Conservation (phyloP, 2,329 filamentous ascomycete genomes). For the Xylariaceae sp. region DNA sequence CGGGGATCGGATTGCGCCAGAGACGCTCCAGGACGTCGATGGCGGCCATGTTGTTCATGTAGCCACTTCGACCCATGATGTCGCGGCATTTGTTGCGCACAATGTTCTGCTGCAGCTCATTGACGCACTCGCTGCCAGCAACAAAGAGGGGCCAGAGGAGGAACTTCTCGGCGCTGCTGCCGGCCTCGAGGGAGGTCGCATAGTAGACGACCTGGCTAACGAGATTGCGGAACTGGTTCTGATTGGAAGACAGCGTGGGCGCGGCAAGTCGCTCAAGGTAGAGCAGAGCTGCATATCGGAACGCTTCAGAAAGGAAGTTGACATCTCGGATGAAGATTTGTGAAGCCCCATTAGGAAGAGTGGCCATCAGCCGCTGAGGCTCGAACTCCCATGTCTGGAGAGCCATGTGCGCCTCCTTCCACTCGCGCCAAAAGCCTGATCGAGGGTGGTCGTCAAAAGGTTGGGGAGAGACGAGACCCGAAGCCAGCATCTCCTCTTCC, state of each 20-base stretch:
- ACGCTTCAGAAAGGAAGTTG: conserved; percentile 81
- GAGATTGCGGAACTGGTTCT: conserved; percentile 78
- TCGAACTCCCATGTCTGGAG: conserved; percentile 82
- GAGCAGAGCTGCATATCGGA: conserved; percentile 83
- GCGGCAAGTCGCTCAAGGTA: conserved; percentile 86
- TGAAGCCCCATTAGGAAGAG: conserved; percentile 49
- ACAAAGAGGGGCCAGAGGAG: conserved; percentile 92
- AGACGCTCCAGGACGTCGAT: conserved; percentile 82
- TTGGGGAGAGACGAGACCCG: conserved; percentile 38
- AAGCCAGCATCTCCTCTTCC: conserved; percentile 51
- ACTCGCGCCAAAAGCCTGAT: conserved; percentile 77
- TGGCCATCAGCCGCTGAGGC: conserved; percentile 47
- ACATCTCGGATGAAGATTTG: conserved; percentile 69
- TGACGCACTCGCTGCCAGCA: conserved; percentile 83
- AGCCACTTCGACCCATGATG: conserved; percentile 84
- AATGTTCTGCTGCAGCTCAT: conserved; percentile 72
- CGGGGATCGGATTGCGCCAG: conserved; percentile 56
- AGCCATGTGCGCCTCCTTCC: conserved; percentile 73
- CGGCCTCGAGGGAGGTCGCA: conserved; percentile 73
- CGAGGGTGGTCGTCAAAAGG: conserved; percentile 57
- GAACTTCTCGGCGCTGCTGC: conserved; percentile 76
- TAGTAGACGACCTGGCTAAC: conserved; percentile 82
- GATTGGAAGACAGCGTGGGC: conserved; percentile 68
- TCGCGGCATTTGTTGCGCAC: conserved; percentile 79
- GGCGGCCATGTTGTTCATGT: conserved; percentile 88